Conservation (phyloP, 352 stramenopile genomes). For the Globisporangium ultimum region DNA sequence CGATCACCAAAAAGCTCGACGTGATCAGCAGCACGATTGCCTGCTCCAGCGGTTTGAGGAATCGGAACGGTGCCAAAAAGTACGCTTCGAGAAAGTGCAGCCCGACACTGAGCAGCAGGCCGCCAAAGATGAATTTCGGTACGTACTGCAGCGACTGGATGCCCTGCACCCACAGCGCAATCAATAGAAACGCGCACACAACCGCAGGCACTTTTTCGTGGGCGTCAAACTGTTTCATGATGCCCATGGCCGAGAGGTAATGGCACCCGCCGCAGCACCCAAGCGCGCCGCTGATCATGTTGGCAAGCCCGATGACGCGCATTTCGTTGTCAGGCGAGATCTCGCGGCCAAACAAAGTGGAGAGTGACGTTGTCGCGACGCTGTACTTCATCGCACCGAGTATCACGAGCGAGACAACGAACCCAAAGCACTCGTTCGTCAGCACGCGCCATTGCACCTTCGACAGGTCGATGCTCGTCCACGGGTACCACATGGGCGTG, state of each 20-base stretch:
- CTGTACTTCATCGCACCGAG: conserved; percentile 80
- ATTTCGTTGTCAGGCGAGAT: conserved; percentile 81
- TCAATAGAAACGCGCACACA: conserved; percentile 52
- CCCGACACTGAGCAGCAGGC: conserved; percentile 67
- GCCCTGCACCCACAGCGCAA: conserved; percentile 58
- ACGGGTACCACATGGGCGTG: conserved; percentile 80
- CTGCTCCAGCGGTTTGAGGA: conserved; percentile 69
- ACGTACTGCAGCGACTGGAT: conserved; percentile 71
- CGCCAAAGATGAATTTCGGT: conserved; percentile 82
- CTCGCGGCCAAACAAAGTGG: conserved; percentile 71
- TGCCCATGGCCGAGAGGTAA: conserved; percentile 80
- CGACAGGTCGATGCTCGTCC: conserved; percentile 59
- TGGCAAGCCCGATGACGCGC: conserved; percentile 73
- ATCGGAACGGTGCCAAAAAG: conserved; percentile 63
- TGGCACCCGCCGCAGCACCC: conserved; percentile 76
- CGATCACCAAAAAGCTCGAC: conserved; percentile 63
- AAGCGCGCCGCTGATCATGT: conserved; percentile 57
- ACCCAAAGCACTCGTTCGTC: conserved; percentile 50
- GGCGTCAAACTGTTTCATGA: conserved; percentile 83
- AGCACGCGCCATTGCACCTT: conserved; percentile 63
- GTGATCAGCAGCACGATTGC: conserved; percentile 65
- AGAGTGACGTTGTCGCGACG: conserved; percentile 74
- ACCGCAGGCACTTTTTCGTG: conserved; percentile 75
- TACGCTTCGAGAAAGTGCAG: conserved; percentile 81
- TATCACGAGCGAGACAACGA: conserved; percentile 68